Conservation (phyloP, 805 yeast genomes). For the Wickerhamiella australiensis region DNA sequence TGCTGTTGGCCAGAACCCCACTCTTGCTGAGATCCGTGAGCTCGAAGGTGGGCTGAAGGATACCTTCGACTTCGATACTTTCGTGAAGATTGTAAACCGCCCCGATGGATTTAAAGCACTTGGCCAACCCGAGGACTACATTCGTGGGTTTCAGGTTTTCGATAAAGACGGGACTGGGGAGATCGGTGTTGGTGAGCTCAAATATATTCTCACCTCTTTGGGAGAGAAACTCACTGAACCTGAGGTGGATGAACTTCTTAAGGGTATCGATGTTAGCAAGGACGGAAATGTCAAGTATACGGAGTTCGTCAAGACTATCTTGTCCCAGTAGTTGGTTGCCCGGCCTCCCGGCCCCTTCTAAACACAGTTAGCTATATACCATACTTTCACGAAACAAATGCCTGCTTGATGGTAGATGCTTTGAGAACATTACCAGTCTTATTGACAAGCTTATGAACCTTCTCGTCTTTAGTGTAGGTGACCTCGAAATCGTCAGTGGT, state of each 20-base stretch:
- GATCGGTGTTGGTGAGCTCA: constrained; percentile 92
- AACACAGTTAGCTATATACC: background rate
- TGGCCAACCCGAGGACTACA: constrained; percentile 85
- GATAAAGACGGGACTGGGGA: constrained; percentile 93
- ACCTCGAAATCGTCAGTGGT: constrained; percentile 69
- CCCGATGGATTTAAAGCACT: constrained; percentile 71
- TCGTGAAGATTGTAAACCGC: constrained; percentile 63
- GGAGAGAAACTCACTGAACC: constrained; percentile 86
- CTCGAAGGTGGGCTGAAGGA: constrained; percentile 35
- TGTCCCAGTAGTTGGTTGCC: constrained; percentile 7
- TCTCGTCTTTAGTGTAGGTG: constrained; percentile 59
- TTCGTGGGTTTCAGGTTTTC: constrained; percentile 92
- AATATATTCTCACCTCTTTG: constrained; percentile 86
- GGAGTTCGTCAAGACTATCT: constrained; percentile 66
- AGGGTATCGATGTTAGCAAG: constrained; percentile 85
- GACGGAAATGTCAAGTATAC: constrained; percentile 94
- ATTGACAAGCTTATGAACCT: constrained; percentile 61
- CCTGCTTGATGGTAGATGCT: constrained; percentile 58
- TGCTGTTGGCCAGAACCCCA: constrained; percentile 98
- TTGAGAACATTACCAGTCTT: constrained; percentile 67
- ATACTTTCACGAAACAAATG: constrained; percentile 40
- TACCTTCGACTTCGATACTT: constrained; percentile 58
- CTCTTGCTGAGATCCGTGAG: constrained; percentile 70
- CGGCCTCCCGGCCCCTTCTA: background rate
- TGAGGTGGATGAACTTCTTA: constrained; percentile 91